These are phyloP conservation scores for Leccinum incarnatum DNA, from an alignment of 768 basidiomycete species.

Conservation along the genomic window DNA sequence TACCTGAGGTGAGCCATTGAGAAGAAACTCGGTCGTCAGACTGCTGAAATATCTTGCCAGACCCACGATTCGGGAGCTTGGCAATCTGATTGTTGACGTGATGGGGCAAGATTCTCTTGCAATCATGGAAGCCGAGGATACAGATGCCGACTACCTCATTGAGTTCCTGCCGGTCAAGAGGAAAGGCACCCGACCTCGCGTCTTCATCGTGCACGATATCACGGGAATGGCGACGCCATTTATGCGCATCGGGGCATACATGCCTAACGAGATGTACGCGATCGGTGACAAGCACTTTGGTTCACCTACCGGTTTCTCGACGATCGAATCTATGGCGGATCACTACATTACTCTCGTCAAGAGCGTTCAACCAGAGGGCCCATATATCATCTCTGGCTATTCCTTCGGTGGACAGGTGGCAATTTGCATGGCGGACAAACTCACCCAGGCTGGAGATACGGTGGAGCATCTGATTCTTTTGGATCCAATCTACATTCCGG, in stretches of 20 bases:
- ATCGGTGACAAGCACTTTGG: constrained; percentile 33
- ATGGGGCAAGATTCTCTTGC: constrained; percentile 29
- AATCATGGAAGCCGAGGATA: constrained; percentile 31
- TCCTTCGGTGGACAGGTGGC: constrained; percentile 32
- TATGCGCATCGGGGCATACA: constrained; percentile 32
- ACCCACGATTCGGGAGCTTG: constrained; percentile 27
- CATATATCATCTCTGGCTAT: constrained; percentile 27
- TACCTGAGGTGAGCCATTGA: constrained; percentile 24
- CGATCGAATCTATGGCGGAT: constrained; percentile 31
- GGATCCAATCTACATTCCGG: constrained; percentile 31
- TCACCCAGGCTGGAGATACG: constrained; percentile 21
- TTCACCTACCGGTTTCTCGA: constrained; percentile 27
- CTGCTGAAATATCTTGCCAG: constrained; percentile 8
- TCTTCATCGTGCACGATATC: constrained; percentile 32
- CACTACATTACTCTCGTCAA: constrained; percentile 32
- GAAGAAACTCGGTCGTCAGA: neutral
- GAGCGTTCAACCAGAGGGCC: constrained; percentile 24
- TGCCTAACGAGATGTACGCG: constrained; percentile 34
- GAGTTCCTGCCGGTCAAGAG: constrained; percentile 32
- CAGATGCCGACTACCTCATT: constrained; percentile 29
- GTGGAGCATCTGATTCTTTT: constrained; percentile 28
- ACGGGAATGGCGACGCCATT: constrained; percentile 33
- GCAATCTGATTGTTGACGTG: constrained; percentile 25
- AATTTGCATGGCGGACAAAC: constrained; percentile 26
- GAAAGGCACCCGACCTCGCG: constrained; percentile 27